A percentile compares a stretch with the other conserved stretches of the same genome.
Conservation (phyloP, 768 basidiomycete species). For the Boletus huronensis region DNA sequence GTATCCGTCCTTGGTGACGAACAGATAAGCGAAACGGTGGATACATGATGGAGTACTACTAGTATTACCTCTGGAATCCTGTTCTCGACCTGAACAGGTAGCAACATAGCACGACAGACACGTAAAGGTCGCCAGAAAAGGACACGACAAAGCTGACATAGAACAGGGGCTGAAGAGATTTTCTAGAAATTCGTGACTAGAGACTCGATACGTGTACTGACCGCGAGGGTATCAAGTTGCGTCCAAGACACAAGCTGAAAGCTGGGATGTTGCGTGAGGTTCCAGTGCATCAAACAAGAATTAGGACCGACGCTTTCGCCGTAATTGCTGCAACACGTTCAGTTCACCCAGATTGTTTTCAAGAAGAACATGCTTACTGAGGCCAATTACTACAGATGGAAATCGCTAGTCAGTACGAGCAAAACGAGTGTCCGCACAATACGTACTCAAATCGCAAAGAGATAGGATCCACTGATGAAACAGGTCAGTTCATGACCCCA, state of each 20-base stretch:
- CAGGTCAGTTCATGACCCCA: not conserved
- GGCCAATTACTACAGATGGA: conserved; percentile 4
- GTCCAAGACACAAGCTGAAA: conserved; percentile 38
- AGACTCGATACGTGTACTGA: conserved; percentile 17
- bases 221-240: conserved; percentile 39
- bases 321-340: conserved; percentile 42
- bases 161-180: conserved; percentile 39
- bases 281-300: not conserved
- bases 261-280: conserved; percentile 23
- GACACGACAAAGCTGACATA: conserved; percentile 51
- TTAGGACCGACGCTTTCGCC: conserved; percentile 43
- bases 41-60: not conserved
- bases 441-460: conserved; percentile 44
- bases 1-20: conserved; percentile 44
- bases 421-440: not conserved
- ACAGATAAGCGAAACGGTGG: not conserved
- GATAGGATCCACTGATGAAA: conserved; percentile 36
- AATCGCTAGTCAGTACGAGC: not conserved
- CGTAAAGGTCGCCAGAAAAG: conserved; percentile 48
- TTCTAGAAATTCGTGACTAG: not conserved
- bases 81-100: conserved; percentile 48
- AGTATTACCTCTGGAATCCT: conserved; percentile 46
- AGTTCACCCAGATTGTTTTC: not conserved
- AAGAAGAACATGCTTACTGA: conserved; percentile 4
- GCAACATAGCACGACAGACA: conserved; percentile 48